Evolutionary conservation across 1,284 basidiomycete genomes (phyloP), one percentile per base, ranked within the genome.

Genomic region (Cryptococcus jaspeensis): DNA sequence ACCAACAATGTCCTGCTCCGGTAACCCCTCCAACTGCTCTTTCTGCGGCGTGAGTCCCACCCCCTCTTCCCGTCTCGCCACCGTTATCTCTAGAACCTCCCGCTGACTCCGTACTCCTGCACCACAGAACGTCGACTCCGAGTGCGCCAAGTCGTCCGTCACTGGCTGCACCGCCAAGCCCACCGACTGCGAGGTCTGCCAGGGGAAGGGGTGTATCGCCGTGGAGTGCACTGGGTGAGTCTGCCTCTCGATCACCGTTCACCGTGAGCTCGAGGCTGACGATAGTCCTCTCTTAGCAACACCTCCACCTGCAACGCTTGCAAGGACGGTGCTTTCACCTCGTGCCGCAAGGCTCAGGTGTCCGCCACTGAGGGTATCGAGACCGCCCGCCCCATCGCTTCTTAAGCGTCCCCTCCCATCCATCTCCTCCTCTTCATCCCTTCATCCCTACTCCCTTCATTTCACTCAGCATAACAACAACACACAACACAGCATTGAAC

Each of bases 141-240:
- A 68, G 51, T 75, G 74, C 58, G 74, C 74, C 60, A 73, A 72
- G 59, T 56, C 61, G 48, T 66, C 67, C 50, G 72, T 74, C 38
- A 42, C 56, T 9, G 74, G 74, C 52, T 75, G 74, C 56, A 62
- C 68, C 8, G 67, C 74, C 63, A 63, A 74, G 63, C 68, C 74
- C 25, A 36, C 52, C 15, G 32, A 56, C 28, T 75, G 74, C 57
- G 36, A 55, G 22, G 70, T 70, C 37, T 75, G 74, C 59, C 52
- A 73, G 53, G 73, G 71, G 36, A 59, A 58, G n/a, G 72, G 71
- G 16, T 75, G 73, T 50, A 61, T 72, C 48, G 71, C 74, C 23
- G 67, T 60, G 41, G 69, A 69, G 56, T 75, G 74, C 56, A 75
- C 74, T 36, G 74, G 73, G 73, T 75, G 49, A 66, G 73, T 68